Evolutionary conservation across 192 early-diverging fungal species (phyloP).

Genomic region (Bifiguratus adelaidae): DNA sequence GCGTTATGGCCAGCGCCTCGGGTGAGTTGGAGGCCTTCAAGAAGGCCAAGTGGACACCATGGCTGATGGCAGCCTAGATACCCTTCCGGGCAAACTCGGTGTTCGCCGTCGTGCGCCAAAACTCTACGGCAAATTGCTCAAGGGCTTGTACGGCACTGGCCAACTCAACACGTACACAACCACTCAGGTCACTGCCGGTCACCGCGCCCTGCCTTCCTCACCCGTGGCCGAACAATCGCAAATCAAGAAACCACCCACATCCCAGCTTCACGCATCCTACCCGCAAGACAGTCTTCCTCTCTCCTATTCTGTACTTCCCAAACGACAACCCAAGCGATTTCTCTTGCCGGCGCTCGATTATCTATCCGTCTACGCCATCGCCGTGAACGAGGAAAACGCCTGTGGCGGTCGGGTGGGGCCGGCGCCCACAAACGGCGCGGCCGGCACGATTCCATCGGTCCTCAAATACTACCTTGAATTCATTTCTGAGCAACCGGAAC

Average conservation of each 20-base stretch:
- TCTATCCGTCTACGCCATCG: constrained; percentile 87
- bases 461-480: constrained; percentile 96
- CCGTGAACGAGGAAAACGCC: constrained; percentile 91
- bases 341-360: constrained; percentile 83
- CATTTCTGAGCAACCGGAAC: constrained; percentile 72
- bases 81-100: constrained; percentile 72
- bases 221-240: not conserved
- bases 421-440: constrained; percentile 93
- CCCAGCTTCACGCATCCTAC: constrained; percentile 2
- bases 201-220: constrained; percentile 11
- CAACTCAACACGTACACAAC: constrained; percentile 10
- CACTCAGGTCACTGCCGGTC: constrained; percentile 6
- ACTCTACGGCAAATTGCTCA: constrained; percentile 78
- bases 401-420: constrained; percentile 80
- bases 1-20: constrained; percentile 58
- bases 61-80: too few species aligned
- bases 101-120: constrained; percentile 79
- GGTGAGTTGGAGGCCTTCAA: too few species aligned
- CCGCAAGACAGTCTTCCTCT: constrained; percentile 9
- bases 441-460: constrained; percentile 88
- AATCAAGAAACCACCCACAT: constrained; percentile 1
- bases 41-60: too few species aligned
- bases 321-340: constrained; percentile 35
- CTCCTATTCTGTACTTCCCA: constrained; percentile 19
- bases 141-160: constrained; percentile 47